Evolutionary conservation across 2,329 filamentous ascomycete genomes (phyloP).

Genomic region (Chalara sp.): DNA sequence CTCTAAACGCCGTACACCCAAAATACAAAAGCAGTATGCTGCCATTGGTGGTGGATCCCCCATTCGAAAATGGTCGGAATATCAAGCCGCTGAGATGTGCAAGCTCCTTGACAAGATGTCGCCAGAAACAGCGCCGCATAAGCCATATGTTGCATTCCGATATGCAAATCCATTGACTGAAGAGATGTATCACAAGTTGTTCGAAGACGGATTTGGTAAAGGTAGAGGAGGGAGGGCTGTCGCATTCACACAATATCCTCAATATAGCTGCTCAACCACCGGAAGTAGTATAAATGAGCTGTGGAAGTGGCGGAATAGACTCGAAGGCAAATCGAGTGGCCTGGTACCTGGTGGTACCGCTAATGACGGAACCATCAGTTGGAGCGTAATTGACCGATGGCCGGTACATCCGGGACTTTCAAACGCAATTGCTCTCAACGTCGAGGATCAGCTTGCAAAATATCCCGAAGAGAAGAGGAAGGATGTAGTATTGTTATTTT

Average conservation of each 20-base stretch:
- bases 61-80: constrained; percentile 96
- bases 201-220: constrained; percentile 84
- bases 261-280: constrained; percentile 97
- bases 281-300: constrained; percentile 94
- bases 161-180: constrained; percentile 93
- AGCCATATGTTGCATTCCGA: constrained; percentile 94
- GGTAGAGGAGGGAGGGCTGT: constrained; percentile 90
- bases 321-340: constrained; percentile 65
- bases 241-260: constrained; percentile 96
- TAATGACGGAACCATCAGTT: constrained; percentile 68
- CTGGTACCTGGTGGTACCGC: not conserved
- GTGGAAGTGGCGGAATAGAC: constrained; percentile 89
- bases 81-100: constrained; percentile 93
- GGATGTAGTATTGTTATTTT: constrained; percentile 83
- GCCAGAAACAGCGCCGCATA: constrained; percentile 91
- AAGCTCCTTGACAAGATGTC: constrained; percentile 88
- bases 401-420: constrained; percentile 85
- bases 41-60: constrained; percentile 96
- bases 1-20: constrained; percentile 79
- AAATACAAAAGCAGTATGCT: constrained; percentile 93
- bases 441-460: constrained; percentile 74
- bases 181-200: constrained; percentile 77
- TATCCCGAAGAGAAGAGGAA: constrained; percentile 78
- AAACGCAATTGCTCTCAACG: constrained; percentile 87
- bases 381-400: constrained; percentile 98